Base-by-base conservation (phyloP, 495 filamentous ascomycete genomes). In the Friedmanniomyces endolithicus region DNA sequence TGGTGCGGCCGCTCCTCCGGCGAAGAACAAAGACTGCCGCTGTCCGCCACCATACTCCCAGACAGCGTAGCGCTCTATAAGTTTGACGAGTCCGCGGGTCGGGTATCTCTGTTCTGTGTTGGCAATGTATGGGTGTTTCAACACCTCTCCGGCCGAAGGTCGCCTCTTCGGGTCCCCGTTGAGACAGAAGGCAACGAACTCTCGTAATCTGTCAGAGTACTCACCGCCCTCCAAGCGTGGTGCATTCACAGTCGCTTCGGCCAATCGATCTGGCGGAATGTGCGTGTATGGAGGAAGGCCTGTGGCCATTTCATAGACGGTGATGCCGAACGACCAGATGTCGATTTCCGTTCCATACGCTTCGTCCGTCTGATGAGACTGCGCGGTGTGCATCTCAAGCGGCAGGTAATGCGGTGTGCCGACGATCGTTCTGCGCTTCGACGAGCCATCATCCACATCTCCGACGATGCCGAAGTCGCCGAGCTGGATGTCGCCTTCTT, bases 401-500 rank as follows among this genome's bases (percentile, higher is more conserved):
- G 92, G 86, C 90, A 97, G 95, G 88, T 90, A 98, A 70, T 95
- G 81, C 16, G 87, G 87, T 6, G 92, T 97, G 11, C 92, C 92
- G 43, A 98, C 86, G 67, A 95, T 88, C 0, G 92, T 98, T 2
- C 84, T 85, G 25, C 92, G 75, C 68, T 96, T 98, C 62, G 92
- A 85, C 40, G 81, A 65, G 54, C 85, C 86, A 11, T 80, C 86
- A 60, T 95, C 87, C 39, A 95, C 74, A 52, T 94, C 75, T 46
- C 87, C 90, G 20, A 90, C 86, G 50, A 98, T 88, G 53, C 92
- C 92, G 67, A 97, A 98, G 65, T 98, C 92, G 65, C 92, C 95
- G 23, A 98, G 80, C 64, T 97, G 87, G 11, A 97, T 75, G 20
- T 76, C 76, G 4, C 92, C 92, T 55, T 87, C 79, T 67, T 96